Evolutionary conservation across 2,329 filamentous ascomycete genomes (phyloP).

Genomic region (Fusarium liriodendri): DNA sequence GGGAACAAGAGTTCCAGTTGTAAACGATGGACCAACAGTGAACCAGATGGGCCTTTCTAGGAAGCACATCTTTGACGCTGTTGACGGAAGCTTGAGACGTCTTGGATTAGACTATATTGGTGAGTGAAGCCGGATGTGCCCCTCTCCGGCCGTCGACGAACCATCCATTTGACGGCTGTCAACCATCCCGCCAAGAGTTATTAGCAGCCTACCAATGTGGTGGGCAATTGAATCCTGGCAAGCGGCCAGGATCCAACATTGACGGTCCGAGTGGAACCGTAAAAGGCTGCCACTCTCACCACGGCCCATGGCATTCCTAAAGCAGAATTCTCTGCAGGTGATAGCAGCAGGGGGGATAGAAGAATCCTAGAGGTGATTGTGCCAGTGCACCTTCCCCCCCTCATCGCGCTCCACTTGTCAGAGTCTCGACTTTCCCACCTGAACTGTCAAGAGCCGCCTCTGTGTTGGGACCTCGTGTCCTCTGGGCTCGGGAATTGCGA

Average conservation of each 20-base stretch:
- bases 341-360: slow-evolving; percentile 18
- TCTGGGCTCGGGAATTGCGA: slow-evolving; percentile 31
- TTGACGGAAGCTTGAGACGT: slow-evolving; percentile 66
- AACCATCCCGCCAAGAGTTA: slow-evolving; percentile 15
- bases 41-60: slow-evolving; percentile 65
- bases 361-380: slow-evolving; percentile 22
- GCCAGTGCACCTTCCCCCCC: slow-evolving; percentile 3
- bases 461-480: slow-evolving; percentile 15
- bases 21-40: slow-evolving; percentile 45
- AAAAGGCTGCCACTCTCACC: slow-evolving; percentile 22
- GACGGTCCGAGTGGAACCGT: slow-evolving; percentile 23
- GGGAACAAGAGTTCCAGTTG: slow-evolving; percentile 47
- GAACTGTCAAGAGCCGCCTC: not conserved
- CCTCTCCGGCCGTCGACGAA: not conserved
- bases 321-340: slow-evolving; percentile 40
- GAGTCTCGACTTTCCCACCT: slow-evolving; percentile 19
- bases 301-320: slow-evolving; percentile 42
- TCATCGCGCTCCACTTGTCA: slow-evolving; percentile 6
- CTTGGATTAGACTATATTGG: slow-evolving; percentile 68
- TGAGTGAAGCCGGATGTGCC: slow-evolving; percentile 30
- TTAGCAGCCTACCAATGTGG: slow-evolving; percentile 20
- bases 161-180: not conserved
- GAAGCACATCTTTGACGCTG: slow-evolving; percentile 73
- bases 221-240: slow-evolving; percentile 38
- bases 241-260: slow-evolving; percentile 19